These are phyloP conservation scores for Astragalus glycyphyllos DNA, from an alignment of 306 rosid species.

Conservation along the genomic window DNA sequence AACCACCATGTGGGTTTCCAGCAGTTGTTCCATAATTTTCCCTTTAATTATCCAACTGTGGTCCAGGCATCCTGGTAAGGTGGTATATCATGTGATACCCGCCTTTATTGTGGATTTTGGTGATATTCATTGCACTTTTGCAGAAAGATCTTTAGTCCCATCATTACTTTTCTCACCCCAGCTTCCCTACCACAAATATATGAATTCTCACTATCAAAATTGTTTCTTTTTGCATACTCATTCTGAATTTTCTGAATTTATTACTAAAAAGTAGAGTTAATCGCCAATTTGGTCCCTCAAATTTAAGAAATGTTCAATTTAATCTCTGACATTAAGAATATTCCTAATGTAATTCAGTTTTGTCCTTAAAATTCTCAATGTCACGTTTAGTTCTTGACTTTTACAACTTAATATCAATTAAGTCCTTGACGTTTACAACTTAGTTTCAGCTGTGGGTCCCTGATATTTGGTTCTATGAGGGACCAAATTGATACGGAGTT, in stretches of 20 bases:
- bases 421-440: too few species aligned
- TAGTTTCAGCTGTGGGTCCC: too few species aligned
- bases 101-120: constrained; percentile 43
- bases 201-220: constrained; percentile 28
- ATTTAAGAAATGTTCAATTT: too few species aligned
- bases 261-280: background rate
- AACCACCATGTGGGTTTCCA: constrained; percentile 35
- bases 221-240: background rate
- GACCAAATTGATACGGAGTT: too few species aligned
- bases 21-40: constrained; percentile 21
- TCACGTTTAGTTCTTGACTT: too few species aligned
- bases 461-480: too few species aligned
- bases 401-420: too few species aligned
- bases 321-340: too few species aligned
- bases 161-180: constrained; percentile 28
- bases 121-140: constrained; percentile 12
- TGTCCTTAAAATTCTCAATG: too few species aligned
- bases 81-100: constrained; percentile 40
- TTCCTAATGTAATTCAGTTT: too few species aligned
- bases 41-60: constrained; percentile 36
- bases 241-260: constrained; percentile 1
- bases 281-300: too few species aligned
- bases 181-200: constrained; percentile 24
- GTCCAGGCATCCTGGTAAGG: constrained; percentile 39
- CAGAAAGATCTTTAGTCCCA: constrained; percentile 12